Base-by-base conservation (phyloP, 805 yeast species). In the Starmerella sp. region DNA sequence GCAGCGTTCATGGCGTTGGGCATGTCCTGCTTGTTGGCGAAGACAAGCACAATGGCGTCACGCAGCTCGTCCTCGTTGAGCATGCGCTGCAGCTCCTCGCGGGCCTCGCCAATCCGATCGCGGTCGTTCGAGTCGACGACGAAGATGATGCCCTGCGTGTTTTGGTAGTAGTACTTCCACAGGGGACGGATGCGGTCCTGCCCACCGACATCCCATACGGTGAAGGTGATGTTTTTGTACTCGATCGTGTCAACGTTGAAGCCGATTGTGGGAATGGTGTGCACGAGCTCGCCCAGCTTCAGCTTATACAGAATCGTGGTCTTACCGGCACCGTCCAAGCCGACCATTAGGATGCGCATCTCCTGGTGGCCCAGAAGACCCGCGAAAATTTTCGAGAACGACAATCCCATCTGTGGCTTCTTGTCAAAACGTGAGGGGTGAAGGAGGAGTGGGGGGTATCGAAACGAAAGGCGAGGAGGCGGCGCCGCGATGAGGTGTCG, bases 151-250 rank as follows among this genome's bases (percentile, higher is more conserved):
- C 97, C 97, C 75, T 91, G 97, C 59, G 97, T 89, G 81, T 91
- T 91, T 77, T 91, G 96, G 86, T 83, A 91, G 74, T 91, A 91
- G 76, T 91, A 95, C 82, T 97, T 86, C 97, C 97, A 91, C 74
- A 91, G 78, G 57, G 97, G 96, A 77, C 97, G 86, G 70, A 91
- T 91, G 77, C 90, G 90, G 75, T 89, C 96, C 79, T 91, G 97
- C 81, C 97, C 97, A 85, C 97, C 97, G 66, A 90, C 96, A 81
- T 91, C 97, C 97, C 97, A 89, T 62, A 89, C 96, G 58, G 96
- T 88, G 77, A 89, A 89, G 45, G 95, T 84, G 73, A 89, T 87
- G 83, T 89, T 89, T 78, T 89, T 89, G 80, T 89, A 88, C 78
- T 89, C 96, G 67, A 89, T 96, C 59, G 96, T 89, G 76, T 89